A percentile compares a stretch with the other conserved stretches of the same genome.
These are phyloP conservation scores for Papiliotrema nemorosa DNA, from an alignment of 1,284 basidiomycete genomes.

Conservation along the genomic window DNA sequence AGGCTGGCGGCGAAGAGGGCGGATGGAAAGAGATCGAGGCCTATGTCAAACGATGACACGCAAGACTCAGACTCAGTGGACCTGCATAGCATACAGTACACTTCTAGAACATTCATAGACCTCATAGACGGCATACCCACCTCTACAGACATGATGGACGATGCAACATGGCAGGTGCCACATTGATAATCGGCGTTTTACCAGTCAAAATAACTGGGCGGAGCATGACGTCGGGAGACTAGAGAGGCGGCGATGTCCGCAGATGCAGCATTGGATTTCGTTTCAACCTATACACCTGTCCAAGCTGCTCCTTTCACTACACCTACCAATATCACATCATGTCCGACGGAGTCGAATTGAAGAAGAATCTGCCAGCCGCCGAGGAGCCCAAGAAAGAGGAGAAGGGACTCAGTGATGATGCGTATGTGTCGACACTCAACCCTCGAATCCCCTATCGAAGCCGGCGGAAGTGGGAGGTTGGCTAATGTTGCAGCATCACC, in stretches of 20 bases:
- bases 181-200: slow-evolving; percentile 4
- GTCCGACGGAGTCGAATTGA: slow-evolving; percentile 17
- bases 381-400: slow-evolving; percentile 39
- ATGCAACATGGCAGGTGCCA: neutral
- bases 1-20: slow-evolving; percentile 21
- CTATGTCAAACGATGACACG: slow-evolving; percentile 20
- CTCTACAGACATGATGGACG: neutral
- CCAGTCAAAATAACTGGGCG: neutral
- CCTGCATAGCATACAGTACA: neutral
- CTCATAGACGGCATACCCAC: neutral
- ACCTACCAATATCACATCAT: slow-evolving; percentile 10
- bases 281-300: neutral
- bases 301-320: neutral
- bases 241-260: neutral
- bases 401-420: slow-evolving; percentile 47
- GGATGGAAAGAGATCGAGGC: slow-evolving; percentile 38
- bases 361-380: slow-evolving; percentile 37
- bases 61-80: neutral
- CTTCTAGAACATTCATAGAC: neutral
- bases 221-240: neutral
- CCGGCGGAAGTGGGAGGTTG: neutral
- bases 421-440: slow-evolving; percentile 18
- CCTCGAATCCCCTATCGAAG: too few relatives aligned
- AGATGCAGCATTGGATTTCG: neutral
- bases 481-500: slow-evolving; percentile 39